Base-by-base conservation (phyloP, 805 yeast genomes). In the Ogataea siamensis region DNA sequence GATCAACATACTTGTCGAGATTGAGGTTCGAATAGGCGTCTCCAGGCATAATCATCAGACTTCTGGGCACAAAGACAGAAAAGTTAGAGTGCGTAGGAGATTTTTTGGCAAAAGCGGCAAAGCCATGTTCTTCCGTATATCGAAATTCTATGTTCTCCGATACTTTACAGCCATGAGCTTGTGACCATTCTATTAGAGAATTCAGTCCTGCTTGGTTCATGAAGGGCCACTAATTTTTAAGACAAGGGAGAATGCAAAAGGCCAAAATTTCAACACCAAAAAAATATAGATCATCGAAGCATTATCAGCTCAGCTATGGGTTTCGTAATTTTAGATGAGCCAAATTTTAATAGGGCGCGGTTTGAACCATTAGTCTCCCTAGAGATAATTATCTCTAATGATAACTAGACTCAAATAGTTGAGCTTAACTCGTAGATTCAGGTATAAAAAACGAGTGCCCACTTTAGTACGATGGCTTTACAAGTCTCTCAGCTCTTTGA, bases 141-240 rank as follows among this genome's bases (percentile, higher is more conserved):
- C 54, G 44, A 38, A 73, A 73, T 8, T 43, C 41, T 2, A 74
- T 43, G 2, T 55, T 23, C 1, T 57, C 50, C 37, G 68, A 66
- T 7, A 74, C 62, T 0, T 33, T 12, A 4, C 72, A 64, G 11
- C 73, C 76, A 40, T 69, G 58, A 0, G 38, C 22, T 1, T 20
- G 43, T 1, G 72, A 68, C 76, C 76, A 54, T 1, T 39, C 24
- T 2, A 55, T 7, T 2, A 57, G 34, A 4, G 26, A 5, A 9
- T 32, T 5, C 10, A 37, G 5, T 4, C 13, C 15, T 13, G 9
- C 8, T 11, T 9, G 29, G 9, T 11, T 15, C 35, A 37, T 37
- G 12, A 3, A n/a, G n/a, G n/a, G n/a, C n/a, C n/a, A n/a, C n/a
- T n/a, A n/a, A n/a, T n/a, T n/a, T n/a, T n/a, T n/a, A n/a, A n/a